Conservation (phyloP, 768 basidiomycete genomes). For the Macrolepiota albuminosa region DNA sequence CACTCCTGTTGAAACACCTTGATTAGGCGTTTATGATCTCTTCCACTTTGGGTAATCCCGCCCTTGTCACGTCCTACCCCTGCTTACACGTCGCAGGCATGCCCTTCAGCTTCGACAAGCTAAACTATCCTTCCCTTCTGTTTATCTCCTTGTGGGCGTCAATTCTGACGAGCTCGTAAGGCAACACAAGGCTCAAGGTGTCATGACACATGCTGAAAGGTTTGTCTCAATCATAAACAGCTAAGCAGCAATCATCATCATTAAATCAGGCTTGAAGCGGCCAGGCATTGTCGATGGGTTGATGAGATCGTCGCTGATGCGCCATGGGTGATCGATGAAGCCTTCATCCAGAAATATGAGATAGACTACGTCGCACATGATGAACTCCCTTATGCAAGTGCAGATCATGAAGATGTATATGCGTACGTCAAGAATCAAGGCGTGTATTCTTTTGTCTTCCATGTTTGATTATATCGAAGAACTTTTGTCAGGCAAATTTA, state of each 20-base stretch:
- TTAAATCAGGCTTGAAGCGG: conserved; percentile 65
- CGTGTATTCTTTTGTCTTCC: conserved; percentile 16
- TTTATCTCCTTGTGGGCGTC: conserved; percentile 92
- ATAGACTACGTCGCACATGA: conserved; percentile 99
- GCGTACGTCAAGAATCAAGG: conserved; percentile 75
- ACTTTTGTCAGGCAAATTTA: conserved; percentile 68
- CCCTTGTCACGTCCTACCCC: not conserved
- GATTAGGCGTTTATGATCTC: conserved; percentile 87
- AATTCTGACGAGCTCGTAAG: conserved; percentile 82
- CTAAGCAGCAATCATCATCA: not conserved
- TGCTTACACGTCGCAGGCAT: conserved; percentile 51
- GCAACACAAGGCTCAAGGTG: conserved; percentile 72
- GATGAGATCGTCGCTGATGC: conserved; percentile 89
- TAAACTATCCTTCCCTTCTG: conserved; percentile 86
- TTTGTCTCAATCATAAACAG: not conserved
- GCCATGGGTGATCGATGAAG: conserved; percentile 85
- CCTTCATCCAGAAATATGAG: conserved; percentile 76
- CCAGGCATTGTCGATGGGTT: conserved; percentile 96
- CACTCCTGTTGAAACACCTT: conserved; percentile 24
- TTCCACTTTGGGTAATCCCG: conserved; percentile 86
- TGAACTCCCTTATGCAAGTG: conserved; percentile 79
- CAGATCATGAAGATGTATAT: conserved; percentile 86
- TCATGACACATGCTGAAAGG: conserved; percentile 82
- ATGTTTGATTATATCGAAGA: not conserved
- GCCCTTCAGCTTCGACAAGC: conserved; percentile 95